Evolutionary conservation across 345 rosid genomes (phyloP), one percentile per base, ranked within the genome.

Genomic region (Geranium rotundifolium): DNA sequence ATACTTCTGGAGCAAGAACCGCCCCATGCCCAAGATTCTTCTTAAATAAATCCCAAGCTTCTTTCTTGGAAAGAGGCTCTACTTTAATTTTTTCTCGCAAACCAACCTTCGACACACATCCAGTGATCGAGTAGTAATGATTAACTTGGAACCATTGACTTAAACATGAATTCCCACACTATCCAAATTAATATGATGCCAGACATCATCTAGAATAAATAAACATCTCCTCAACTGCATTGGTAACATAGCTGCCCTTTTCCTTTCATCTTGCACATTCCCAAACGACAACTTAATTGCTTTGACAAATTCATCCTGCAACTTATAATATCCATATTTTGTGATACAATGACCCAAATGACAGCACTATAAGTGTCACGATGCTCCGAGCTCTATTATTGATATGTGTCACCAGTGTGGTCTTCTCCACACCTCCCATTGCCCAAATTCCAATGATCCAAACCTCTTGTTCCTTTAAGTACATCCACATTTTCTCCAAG

Each of bases 191-290:
- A 46, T 7, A 46, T 46, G 14, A 46, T 46, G 14, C 52, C 52
- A 64, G n/a, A 76, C 12, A 17, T 76, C 72, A 46, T 76, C 80
- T 16, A 76, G 16, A 62, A 76, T 66, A 4, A 76, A 10, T 1
- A 64, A 49, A 61, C 0, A 61, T 12, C 37, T 63, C 18, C 19
- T 17, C 29, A 46, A 17, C 19, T 46, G 4, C 12, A 27, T 14
- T 9, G 4, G 46, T 50, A 68, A 31, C 30, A 9, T 14, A 4
- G 67, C 67, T 7, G 80, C 65, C 29, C 70, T 46, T 6, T 0
- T 58, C 2, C 5, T 31, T 61, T 16, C 31, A 18, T 69, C 67
- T 0, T 19, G 5, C 0, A 19, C 8, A 0, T 34, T 18, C 0
- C 29, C n/a, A 17, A 59, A 34, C 4, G 0, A 23, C 18, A 57